These are phyloP conservation scores for Phytophthora vignae DNA, from an alignment of 352 stramenopile species.

Conservation along the genomic window DNA sequence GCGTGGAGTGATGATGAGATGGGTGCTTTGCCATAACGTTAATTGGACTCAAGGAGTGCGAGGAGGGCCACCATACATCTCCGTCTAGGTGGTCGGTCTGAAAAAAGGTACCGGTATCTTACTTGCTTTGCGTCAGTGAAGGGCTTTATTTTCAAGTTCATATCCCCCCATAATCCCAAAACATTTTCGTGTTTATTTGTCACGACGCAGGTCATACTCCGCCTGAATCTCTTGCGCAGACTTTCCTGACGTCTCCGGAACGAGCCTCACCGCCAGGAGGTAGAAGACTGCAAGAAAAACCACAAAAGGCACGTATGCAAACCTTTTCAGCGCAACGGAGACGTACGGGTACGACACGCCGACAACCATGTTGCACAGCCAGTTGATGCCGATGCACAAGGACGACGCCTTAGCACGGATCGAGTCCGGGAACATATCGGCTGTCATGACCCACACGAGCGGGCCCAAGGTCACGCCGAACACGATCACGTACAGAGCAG, in stretches of 20 bases:
- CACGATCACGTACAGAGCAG: conserved; percentile 13
- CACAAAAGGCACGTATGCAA: conserved; percentile 16
- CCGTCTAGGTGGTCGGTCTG: too few relatives aligned
- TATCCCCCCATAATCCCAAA: background rate
- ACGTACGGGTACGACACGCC: conserved; percentile 14
- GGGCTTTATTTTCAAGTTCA: too few relatives aligned
- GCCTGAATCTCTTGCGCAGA: conserved; percentile 11
- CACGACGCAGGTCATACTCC: conserved; percentile 14
- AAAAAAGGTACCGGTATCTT: too few relatives aligned
- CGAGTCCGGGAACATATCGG: conserved; percentile 16
- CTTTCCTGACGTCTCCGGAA: conserved; percentile 15
- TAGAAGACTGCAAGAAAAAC: conserved; percentile 20
- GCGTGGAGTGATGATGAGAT: too few relatives aligned
- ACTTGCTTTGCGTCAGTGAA: too few relatives aligned
- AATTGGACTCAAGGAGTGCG: too few relatives aligned
- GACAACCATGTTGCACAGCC: conserved; percentile 10
- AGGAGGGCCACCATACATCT: too few relatives aligned
- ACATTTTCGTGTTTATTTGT: background rate
- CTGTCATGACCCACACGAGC: conserved; percentile 14
- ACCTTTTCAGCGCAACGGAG: conserved; percentile 1
- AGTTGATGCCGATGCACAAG: conserved; percentile 21
- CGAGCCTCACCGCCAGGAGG: conserved; percentile 9
- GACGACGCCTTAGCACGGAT: conserved; percentile 10
- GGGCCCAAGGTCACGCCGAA: conserved; percentile 11
- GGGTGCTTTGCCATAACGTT: too few relatives aligned